Conservation (phyloP, 805 yeast species). For the Saccharomycopsis olivae region DNA sequence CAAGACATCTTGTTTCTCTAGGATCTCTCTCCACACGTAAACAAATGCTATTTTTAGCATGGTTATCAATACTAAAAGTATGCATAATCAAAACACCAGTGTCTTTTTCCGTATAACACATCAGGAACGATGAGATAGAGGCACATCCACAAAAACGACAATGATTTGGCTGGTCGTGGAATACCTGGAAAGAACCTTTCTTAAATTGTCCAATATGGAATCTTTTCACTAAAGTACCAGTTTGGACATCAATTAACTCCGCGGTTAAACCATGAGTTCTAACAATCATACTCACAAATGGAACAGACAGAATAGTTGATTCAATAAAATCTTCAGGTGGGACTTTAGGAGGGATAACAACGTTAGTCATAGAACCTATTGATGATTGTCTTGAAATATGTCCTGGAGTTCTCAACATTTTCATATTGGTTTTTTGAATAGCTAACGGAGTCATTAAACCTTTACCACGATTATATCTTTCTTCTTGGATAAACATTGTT, state of each 20-base stretch:
- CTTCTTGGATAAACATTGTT: constrained; percentile 36
- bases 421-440: constrained; percentile 22
- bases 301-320: constrained; percentile 40
- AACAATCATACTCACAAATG: constrained; percentile 67
- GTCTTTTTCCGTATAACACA: constrained; percentile 57
- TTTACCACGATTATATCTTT: constrained; percentile 34
- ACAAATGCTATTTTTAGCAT: constrained; percentile 73
- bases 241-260: constrained; percentile 65
- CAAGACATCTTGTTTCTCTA: constrained; percentile 81
- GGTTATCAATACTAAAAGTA: constrained; percentile 59
- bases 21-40: constrained; percentile 88
- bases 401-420: neutral
- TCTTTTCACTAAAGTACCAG: constrained; percentile 58
- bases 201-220: constrained; percentile 55
- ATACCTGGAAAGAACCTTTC: constrained; percentile 49
- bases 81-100: constrained; percentile 54
- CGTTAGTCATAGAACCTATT: constrained; percentile 13
- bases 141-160: constrained; percentile 89
- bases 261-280: constrained; percentile 46
- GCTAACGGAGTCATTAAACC: constrained; percentile 30
- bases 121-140: constrained; percentile 59
- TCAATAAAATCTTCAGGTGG: constrained; percentile 19
- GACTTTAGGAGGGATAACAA: constrained; percentile 5
- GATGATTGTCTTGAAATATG: constrained; percentile 13
- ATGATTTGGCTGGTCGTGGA: constrained; percentile 80